Conservation (phyloP, 2,329 filamentous ascomycete species). For the Colletotrichum sp. region DNA sequence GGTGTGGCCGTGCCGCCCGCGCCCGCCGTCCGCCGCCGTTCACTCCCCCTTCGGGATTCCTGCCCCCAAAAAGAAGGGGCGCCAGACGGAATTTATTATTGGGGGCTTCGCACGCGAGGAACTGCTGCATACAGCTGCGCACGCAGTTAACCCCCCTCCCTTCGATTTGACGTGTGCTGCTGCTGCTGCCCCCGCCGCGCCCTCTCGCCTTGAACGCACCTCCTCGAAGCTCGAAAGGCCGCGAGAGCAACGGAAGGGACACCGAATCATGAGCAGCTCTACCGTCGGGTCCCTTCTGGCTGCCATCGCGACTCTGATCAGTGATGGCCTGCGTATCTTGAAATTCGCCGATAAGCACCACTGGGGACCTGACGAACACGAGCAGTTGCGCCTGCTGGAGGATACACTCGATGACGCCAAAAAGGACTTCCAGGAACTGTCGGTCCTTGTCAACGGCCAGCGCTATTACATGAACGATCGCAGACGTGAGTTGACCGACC, state of each 20-base stretch:
- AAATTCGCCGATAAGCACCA: constrained; percentile 62
- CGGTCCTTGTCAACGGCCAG: constrained; percentile 58
- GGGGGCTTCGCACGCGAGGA: not conserved
- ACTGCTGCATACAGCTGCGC: not conserved
- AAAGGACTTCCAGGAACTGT: constrained; percentile 64
- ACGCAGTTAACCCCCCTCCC: not conserved
- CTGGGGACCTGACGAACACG: constrained; percentile 64
- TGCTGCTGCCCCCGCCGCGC: not conserved
- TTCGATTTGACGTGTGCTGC: not conserved
- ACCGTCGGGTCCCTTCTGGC: constrained; percentile 64
- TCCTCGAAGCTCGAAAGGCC: constrained; percentile 13
- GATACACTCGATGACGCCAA: constrained; percentile 63
- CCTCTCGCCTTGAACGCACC: not conserved
- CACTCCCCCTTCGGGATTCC: constrained; percentile 2
- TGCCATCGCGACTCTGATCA: constrained; percentile 59
- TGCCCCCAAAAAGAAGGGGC: not conserved
- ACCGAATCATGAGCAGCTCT: constrained; percentile 45
- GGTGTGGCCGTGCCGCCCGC: constrained; percentile 13
- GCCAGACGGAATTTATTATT: constrained; percentile 13
- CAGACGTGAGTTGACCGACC: constrained; percentile 46
- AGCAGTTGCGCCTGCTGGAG: constrained; percentile 61
- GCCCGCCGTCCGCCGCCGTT: constrained; percentile 8
- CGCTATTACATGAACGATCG: constrained; percentile 64
- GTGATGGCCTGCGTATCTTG: constrained; percentile 58
- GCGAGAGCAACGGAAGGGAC: constrained; percentile 12